These are phyloP conservation scores for Microbotryum intermedium DNA, from an alignment of 1,284 basidiomycete genomes.

Conservation along the genomic window DNA sequence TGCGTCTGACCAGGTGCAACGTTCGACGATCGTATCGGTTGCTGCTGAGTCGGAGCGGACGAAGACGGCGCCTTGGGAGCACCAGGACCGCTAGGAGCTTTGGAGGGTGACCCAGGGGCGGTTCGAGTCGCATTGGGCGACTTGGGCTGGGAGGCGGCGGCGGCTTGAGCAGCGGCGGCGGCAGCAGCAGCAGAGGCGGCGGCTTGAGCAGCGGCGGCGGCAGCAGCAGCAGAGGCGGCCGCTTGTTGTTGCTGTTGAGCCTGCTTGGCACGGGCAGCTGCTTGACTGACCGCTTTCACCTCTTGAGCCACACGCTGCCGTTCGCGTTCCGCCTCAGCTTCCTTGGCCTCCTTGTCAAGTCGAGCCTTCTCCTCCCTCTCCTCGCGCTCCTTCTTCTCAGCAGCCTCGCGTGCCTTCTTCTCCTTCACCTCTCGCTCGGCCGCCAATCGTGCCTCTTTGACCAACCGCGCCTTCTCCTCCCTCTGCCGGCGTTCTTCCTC, in stretches of 20 bases:
- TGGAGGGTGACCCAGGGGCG: conserved; percentile 11
- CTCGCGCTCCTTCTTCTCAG: conserved; percentile 57
- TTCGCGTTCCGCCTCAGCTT: conserved; percentile 25
- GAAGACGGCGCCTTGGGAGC: conserved; percentile 21
- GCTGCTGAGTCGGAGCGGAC: background rate
- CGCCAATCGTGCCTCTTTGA: conserved; percentile 40
- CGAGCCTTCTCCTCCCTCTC: conserved; percentile 44
- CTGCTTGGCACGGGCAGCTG: conserved; percentile 41
- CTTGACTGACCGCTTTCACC: conserved; percentile 36
- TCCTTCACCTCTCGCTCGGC: conserved; percentile 58
- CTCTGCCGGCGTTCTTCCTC: conserved; percentile 44
- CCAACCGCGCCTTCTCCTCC: conserved; percentile 54
- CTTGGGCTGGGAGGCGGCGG: conserved; percentile 20
- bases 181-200: conserved; percentile 36
- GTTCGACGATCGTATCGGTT: background rate
- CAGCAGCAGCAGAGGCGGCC: conserved; percentile 21
- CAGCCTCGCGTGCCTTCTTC: conserved; percentile 45
- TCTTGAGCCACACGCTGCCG: conserved; percentile 35
- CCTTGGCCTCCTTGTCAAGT: conserved; percentile 16
- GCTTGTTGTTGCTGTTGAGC: conserved; percentile 33
- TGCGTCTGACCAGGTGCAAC: background rate
- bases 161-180: conserved; percentile 21
- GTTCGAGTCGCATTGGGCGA: conserved; percentile 12
- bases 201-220: conserved; percentile 30
- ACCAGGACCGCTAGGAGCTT: conserved; percentile 28